Conservation (phyloP, 2,329 filamentous ascomycete genomes). For the Calonectria pauciramosa region DNA sequence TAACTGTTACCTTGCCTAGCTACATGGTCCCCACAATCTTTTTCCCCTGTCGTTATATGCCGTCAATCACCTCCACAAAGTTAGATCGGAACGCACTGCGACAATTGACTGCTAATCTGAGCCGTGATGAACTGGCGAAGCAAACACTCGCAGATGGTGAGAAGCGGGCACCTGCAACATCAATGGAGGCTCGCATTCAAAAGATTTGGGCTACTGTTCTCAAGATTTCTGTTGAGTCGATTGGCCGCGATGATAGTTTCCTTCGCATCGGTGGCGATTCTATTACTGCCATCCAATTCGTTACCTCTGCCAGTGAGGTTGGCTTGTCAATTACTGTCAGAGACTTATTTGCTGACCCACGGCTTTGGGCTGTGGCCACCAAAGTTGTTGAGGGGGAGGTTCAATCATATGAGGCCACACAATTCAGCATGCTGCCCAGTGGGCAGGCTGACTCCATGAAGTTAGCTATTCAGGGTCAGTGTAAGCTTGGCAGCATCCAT, state of each 20-base stretch:
- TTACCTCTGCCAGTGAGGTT: constrained; percentile 9
- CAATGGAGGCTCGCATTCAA: constrained; percentile 31
- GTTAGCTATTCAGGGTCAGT: not conserved
- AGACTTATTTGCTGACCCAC: constrained; percentile 21
- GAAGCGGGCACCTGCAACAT: not conserved
- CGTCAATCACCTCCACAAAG: constrained; percentile 31
- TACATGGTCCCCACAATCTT: constrained; percentile 37
- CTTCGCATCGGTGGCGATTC: constrained; percentile 32
- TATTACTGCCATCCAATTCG: constrained; percentile 43
- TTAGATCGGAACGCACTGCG: constrained; percentile 27
- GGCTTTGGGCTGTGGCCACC: constrained; percentile 3
- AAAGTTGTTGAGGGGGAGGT: not conserved
- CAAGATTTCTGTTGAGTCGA: constrained; percentile 46
- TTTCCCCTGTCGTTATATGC: constrained; percentile 28
- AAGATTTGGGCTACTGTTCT: constrained; percentile 46
- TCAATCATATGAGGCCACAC: not conserved
- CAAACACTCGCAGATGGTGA: not conserved
- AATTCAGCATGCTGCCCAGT: not conserved
- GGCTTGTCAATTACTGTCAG: constrained; percentile 21
- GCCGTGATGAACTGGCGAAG: constrained; percentile 16
- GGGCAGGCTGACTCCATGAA: not conserved
- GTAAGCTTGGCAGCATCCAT: not conserved
- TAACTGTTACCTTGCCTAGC: constrained; percentile 11
- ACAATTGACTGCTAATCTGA: constrained; percentile 22
- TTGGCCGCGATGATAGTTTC: constrained; percentile 26